Conservation (phyloP, 2,329 filamentous ascomycete genomes). For the Xylariaceae sp. region DNA sequence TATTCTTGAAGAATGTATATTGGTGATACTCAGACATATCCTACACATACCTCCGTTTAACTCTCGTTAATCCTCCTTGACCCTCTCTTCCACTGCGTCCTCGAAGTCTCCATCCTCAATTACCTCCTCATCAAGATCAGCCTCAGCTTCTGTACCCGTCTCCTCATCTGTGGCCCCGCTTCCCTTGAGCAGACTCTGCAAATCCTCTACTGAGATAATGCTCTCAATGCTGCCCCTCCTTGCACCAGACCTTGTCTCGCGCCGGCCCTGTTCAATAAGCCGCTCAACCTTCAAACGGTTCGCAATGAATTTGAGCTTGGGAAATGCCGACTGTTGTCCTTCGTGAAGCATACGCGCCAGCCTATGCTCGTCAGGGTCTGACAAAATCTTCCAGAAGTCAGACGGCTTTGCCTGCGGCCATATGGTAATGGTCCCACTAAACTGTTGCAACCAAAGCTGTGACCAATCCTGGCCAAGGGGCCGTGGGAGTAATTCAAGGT, state of each 20-base stretch:
- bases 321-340: conserved; percentile 84
- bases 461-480: conserved; percentile 95
- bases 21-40: too few species aligned
- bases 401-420: conserved; percentile 79
- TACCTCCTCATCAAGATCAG: conserved; percentile 16
- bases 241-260: conserved; percentile 45
- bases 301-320: conserved; percentile 84
- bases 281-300: conserved; percentile 85
- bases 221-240: conserved; percentile 53
- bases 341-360: conserved; percentile 86
- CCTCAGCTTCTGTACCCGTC: conserved; percentile 15
- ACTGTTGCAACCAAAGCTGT: conserved; percentile 92
- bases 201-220: conserved; percentile 57
- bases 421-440: conserved; percentile 91
- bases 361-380: conserved; percentile 71
- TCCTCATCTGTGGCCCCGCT: conserved; percentile 23
- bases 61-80: conserved; percentile 11
- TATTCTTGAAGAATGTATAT: too few species aligned
- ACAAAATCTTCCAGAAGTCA: conserved; percentile 83
- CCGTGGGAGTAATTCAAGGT: conserved; percentile 85
- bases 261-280: conserved; percentile 54
- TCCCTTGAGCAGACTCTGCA: conserved; percentile 42
- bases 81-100: conserved; percentile 13
- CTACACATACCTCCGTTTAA: too few species aligned
- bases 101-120: conserved; percentile 19